Evolutionary conservation across 2,329 filamentous ascomycete species (phyloP), one percentile per base, ranked within the genome.

Genomic region (Metarhizium guizhouense): DNA sequence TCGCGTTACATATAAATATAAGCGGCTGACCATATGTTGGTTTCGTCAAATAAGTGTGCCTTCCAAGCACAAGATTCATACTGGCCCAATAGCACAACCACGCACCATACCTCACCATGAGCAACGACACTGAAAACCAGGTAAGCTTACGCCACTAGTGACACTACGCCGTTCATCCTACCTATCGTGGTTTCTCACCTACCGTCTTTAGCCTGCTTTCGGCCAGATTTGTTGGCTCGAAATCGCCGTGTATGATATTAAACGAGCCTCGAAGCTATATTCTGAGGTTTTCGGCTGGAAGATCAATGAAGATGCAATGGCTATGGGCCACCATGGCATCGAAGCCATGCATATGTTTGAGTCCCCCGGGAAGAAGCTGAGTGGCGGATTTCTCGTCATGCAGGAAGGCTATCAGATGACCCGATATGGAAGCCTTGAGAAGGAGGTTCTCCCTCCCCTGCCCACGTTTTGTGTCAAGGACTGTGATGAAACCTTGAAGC

Each of bases 181-280:
- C 3, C 25, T 4, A 25, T 25, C 32, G 3, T 16, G 14, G 8
- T 30, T 48, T 10, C 45, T 48, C 6, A 48, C 6, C 20, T 25
- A 34, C 11, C 10, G 36, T 50, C 52, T 36, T 25, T 16, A 49
- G 43, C 32, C 29, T 42, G 25, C 52, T 30, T 56, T 64, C 47
- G 70, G 70, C 56, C 64, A 72, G 52, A 66, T 72, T 51, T 70
- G 65, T 61, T 75, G 70, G 70, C 66, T 71, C 49, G 68, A 74
- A 54, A 60, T 75, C 14, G 71, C 72, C n/a, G 68, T 69, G 52
- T 62, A 58, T 32, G 64, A 72, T 58, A 56, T 71, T 14, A 50
- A 57, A 34, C 65, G 72, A 34, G 72, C 68, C 54, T 64, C 66
- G 48, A 65, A 64, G 45, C 74, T 76, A 62, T 74, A 74, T 58